Conservation (phyloP, 1,284 basidiomycete species). For the Kwoniella shivajii region DNA sequence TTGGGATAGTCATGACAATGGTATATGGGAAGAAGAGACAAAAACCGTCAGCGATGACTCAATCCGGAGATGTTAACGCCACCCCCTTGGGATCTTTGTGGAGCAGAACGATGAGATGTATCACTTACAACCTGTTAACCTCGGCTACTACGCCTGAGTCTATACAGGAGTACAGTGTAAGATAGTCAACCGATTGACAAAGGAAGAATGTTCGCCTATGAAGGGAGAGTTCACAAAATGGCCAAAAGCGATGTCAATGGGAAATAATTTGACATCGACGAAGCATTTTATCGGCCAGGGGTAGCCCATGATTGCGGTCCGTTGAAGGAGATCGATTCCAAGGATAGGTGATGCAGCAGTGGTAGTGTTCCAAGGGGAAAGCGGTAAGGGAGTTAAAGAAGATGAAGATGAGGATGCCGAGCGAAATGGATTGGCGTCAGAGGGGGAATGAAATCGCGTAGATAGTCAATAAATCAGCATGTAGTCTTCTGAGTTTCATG, state of each 20-base stretch:
- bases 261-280: background rate
- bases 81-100: slow-evolving; percentile 23
- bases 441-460: background rate
- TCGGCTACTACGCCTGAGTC: too few relatives aligned
- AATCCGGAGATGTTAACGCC: slow-evolving; percentile 9
- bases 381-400: slow-evolving; percentile 2
- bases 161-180: too few relatives aligned
- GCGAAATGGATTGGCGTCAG: background rate
- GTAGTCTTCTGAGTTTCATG: background rate
- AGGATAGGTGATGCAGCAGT: background rate
- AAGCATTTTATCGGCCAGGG: background rate
- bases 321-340: background rate
- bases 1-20: background rate
- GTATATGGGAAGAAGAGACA: background rate
- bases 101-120: background rate
- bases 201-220: too few relatives aligned
- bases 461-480: background rate
- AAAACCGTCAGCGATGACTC: slow-evolving; percentile 19
- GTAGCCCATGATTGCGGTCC: background rate
- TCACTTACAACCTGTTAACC: too few relatives aligned
- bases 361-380: slow-evolving; percentile 1
- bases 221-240: too few relatives aligned
- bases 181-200: too few relatives aligned
- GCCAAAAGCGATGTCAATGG: background rate
- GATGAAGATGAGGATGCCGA: background rate